A percentile compares a stretch with the other conserved stretches of the same genome.
These are phyloP conservation scores for Fraxinus nigra DNA, from an alignment of 305 asterid genomes.

Conservation along the genomic window DNA sequence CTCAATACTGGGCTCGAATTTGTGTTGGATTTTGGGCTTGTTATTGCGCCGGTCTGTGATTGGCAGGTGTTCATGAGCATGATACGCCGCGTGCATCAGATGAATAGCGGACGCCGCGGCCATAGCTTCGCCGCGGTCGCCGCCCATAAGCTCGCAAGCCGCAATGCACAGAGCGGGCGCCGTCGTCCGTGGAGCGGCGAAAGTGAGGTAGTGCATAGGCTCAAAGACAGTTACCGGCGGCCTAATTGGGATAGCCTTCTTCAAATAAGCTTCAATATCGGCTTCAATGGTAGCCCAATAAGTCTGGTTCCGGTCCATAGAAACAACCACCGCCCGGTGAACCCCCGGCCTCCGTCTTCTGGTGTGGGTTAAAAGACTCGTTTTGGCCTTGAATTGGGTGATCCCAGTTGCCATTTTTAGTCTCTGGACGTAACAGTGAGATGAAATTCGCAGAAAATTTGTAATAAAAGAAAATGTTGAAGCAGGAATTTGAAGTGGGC, in stretches of 20 bases:
- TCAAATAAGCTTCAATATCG: constrained; percentile 43
- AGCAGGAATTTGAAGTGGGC: neutral
- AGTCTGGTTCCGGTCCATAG: constrained; percentile 29
- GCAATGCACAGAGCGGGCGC: constrained; percentile 66
- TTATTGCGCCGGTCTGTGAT: constrained; percentile 35
- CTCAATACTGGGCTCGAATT: constrained; percentile 54
- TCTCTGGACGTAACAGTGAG: neutral
- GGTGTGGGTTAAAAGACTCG: neutral
- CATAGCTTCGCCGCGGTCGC: constrained; percentile 42
- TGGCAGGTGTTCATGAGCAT: constrained; percentile 50
- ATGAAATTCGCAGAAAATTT: neutral
- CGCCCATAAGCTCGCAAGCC: constrained; percentile 64
- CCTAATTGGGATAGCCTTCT: constrained; percentile 42
- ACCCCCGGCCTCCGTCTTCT: neutral
- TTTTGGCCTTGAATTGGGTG: constrained; percentile 22
- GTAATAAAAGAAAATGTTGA: neutral
- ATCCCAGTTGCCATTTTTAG: neutral
- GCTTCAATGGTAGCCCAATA: constrained; percentile 52
- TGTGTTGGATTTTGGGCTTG: constrained; percentile 30
- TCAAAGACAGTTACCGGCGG: constrained; percentile 51
- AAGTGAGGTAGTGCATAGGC: constrained; percentile 68
- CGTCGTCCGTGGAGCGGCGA: constrained; percentile 52
- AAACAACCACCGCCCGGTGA: constrained; percentile 7
- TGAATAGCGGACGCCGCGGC: constrained; percentile 60
- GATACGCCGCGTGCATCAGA: constrained; percentile 54